phyloP scores from a whole-genome alignment of 2,329 filamentous ascomycete genomes.

The Ceratocystis papillata region DNA sequence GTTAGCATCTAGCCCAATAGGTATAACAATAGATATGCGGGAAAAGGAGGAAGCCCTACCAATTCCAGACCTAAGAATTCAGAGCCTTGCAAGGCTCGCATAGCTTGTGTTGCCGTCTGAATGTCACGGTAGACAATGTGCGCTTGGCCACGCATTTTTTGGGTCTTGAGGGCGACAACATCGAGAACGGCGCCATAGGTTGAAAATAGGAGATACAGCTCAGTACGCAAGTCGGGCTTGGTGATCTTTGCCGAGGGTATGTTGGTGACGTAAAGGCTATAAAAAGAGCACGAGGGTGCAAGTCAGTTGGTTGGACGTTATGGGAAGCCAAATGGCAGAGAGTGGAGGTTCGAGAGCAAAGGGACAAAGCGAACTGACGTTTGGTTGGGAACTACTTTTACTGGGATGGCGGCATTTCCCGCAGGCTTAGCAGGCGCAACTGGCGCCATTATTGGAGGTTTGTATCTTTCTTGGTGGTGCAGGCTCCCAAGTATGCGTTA shows the following conservation, averaged over 20 bases:
- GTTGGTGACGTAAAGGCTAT: constrained; percentile 78
- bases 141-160: constrained; percentile 90
- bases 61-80: constrained; percentile 76
- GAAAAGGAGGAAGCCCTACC: constrained; percentile 43
- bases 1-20: background rate
- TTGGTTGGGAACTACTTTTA: constrained; percentile 54
- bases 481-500: constrained; percentile 25
- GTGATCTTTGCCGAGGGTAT: constrained; percentile 76
- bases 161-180: constrained; percentile 77
- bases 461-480: background rate
- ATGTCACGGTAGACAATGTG: constrained; percentile 85
- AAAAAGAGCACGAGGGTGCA: background rate
- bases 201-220: constrained; percentile 85
- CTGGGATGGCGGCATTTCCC: background rate
- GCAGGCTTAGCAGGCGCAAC: constrained; percentile 16
- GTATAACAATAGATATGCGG: background rate
- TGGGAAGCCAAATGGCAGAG: background rate
- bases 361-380: constrained; percentile 45
- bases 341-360: background rate
- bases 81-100: constrained; percentile 78
- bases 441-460: constrained; percentile 18
- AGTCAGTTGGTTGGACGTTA: background rate
- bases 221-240: constrained; percentile 75
- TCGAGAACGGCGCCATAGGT: constrained; percentile 90
- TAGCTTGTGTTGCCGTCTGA: constrained; percentile 84